Conservation (phyloP, 192 early-diverging fungal genomes). For the Glomus cerebriforme region DNA sequence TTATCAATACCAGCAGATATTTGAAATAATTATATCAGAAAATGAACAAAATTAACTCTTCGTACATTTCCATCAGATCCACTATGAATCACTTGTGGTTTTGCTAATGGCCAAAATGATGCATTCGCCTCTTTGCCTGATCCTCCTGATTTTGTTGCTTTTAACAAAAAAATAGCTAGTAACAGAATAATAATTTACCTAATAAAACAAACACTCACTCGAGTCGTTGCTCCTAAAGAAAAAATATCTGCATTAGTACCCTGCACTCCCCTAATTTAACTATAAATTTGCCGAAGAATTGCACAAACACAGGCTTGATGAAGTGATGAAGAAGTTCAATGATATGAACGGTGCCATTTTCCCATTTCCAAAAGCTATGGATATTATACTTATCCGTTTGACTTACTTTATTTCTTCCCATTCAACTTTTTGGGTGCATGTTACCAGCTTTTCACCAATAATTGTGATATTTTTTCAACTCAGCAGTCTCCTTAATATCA, state of each 20-base stretch:
- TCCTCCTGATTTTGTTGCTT: conserved; percentile 11
- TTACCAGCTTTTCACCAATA: conserved; percentile 5
- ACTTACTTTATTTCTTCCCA: conserved; percentile 17
- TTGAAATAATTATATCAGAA: not conserved
- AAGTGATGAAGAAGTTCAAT: conserved; percentile 15
- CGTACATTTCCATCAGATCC: conserved; percentile 23
- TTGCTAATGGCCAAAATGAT: conserved; percentile 1
- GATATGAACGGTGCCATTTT: conserved; percentile 20
- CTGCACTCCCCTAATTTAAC: not conserved
- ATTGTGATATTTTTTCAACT: not conserved
- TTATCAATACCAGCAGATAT: no score
- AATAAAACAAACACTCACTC: conserved; percentile 13
- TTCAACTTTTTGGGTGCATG: not conserved
- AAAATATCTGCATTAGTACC: conserved; percentile 19
- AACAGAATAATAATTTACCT: not conserved
- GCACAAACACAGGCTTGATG: not conserved
- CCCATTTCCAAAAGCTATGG: conserved; percentile 1
- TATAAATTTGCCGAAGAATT: not conserved
- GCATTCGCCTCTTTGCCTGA: conserved; percentile 2
- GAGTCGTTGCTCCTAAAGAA: not conserved
- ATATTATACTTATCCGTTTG: conserved; percentile 19
- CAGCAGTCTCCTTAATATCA: not conserved
- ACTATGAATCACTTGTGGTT: not conserved
- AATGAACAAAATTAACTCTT: conserved; percentile 5
- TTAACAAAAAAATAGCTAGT: conserved; percentile 16